Conservation (phyloP, 2,329 filamentous ascomycete species). For the Cladosporium sp. region DNA sequence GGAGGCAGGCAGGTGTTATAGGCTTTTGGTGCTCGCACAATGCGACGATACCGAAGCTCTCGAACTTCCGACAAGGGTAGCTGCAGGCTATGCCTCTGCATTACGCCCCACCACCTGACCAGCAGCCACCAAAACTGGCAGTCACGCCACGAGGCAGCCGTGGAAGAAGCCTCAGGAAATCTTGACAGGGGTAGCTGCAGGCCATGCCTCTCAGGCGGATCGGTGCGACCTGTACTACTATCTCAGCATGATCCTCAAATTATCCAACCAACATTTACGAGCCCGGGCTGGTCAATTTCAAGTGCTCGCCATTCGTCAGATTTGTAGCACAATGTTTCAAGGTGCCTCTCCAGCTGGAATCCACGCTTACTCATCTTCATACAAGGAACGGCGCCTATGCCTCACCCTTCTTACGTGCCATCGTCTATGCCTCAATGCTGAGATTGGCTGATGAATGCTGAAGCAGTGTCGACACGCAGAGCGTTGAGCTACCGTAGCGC, state of each 20-base stretch:
- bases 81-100: not conserved
- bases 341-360: not conserved
- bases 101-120: no score
- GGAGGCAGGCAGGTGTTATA: not conserved
- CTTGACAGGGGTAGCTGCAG: not conserved
- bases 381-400: not conserved
- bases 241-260: not conserved
- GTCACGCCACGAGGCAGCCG: not conserved
- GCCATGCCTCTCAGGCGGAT: not conserved
- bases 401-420: no score
- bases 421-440: not conserved
- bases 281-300: not conserved
- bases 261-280: not conserved
- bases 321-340: not conserved
- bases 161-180: not conserved
- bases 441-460: not conserved
- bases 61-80: no score
- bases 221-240: not conserved
- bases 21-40: no score
- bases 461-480: not conserved
- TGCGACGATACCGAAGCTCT: no score
- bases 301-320: not conserved
- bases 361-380: not conserved
- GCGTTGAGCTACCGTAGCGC: not conserved
- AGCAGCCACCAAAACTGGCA: not conserved